Evolutionary conservation across 345 rosid species (phyloP), one percentile per base, ranked within the genome.

Genomic region (Isatis tinctoria): DNA sequence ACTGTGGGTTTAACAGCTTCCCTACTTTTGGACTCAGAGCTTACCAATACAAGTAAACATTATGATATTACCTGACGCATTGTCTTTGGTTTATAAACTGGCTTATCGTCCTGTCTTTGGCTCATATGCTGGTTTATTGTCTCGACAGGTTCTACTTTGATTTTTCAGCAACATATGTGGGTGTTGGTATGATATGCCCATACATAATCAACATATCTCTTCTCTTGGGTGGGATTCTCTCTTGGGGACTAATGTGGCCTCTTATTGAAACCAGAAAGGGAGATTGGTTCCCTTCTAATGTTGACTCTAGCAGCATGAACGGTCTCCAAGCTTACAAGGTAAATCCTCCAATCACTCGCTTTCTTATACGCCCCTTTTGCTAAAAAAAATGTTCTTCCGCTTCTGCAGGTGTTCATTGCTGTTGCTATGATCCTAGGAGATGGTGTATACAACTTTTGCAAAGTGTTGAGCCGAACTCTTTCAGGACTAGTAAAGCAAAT

Each of bases 171-270:
- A 93, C 97, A 18, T 93, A 93, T 60, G 87, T 93, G 18, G 98
- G 98, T 9, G 97, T 89, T 30, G 98, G 98, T 16, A 87, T 93
- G 96, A 90, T 93, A 10, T 93, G 97, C 69, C 97, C 98, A 24
- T 85, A 89, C 75, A 87, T 93, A 78, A 91, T 93, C 33, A 93
- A 90, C 66, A 69, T 87, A 9, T 93, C 98, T 52, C 74, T 93
- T 76, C 87, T 93, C 12, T 11, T 90, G 59, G 98, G 98, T 32
- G 92, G 96, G 17, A 76, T 87, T 53, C 14, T 93, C 66, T 93
- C 98, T 2, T 93, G 97, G 96, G 96, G 88, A 66, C 24, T 88
- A 59, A 82, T 93, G 96, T 89, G 98, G 98, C 98, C 96, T 1
- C 61, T 80, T 12, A 90, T 90, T 45, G 88, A 77, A 60, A 73